Conservation (phyloP, 495 filamentous ascomycete genomes). For the Podospora appendiculata region DNA sequence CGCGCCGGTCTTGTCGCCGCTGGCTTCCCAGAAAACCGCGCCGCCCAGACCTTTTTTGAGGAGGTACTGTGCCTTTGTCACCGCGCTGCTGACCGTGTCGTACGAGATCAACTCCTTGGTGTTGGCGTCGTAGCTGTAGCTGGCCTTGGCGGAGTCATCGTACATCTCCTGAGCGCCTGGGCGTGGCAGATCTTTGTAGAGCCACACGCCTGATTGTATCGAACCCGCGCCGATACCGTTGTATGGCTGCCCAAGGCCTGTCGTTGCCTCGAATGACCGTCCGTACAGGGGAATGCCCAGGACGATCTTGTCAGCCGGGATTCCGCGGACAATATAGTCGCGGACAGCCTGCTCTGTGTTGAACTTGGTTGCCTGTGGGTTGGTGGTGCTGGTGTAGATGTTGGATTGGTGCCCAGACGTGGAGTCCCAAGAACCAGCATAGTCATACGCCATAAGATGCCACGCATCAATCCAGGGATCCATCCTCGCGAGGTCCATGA, state of each 20-base stretch:
- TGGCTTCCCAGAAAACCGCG: conserved; percentile 88
- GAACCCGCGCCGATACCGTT: conserved; percentile 55
- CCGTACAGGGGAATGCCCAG: conserved; percentile 86
- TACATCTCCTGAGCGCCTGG: conserved; percentile 37
- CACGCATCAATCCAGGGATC: conserved; percentile 73
- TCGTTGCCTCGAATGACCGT: conserved; percentile 64
- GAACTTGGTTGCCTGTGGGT: conserved; percentile 55
- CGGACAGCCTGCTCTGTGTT: conserved; percentile 57
- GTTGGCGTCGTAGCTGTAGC: conserved; percentile 59
- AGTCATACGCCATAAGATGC: conserved; percentile 80
- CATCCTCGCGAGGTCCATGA: conserved; percentile 61
- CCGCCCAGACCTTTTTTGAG: conserved; percentile 58
- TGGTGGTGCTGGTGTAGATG: conserved; percentile 45
- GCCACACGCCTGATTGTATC: conserved; percentile 74
- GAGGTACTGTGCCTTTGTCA: conserved; percentile 60
- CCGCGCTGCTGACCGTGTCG: conserved; percentile 55
- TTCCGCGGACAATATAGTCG: conserved; percentile 57
- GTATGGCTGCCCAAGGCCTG: conserved; percentile 61
- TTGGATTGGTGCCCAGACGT: conserved; percentile 70
- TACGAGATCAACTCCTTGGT: conserved; percentile 64
- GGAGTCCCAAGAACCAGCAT: conserved; percentile 62
- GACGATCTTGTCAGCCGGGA: conserved; percentile 61
- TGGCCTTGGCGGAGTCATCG: conserved; percentile 49
- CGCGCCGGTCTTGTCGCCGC: conserved; percentile 55
- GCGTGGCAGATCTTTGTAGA: conserved; percentile 58